Conservation (phyloP, 2,329 filamentous ascomycete genomes). For the Alternaria dauci region DNA sequence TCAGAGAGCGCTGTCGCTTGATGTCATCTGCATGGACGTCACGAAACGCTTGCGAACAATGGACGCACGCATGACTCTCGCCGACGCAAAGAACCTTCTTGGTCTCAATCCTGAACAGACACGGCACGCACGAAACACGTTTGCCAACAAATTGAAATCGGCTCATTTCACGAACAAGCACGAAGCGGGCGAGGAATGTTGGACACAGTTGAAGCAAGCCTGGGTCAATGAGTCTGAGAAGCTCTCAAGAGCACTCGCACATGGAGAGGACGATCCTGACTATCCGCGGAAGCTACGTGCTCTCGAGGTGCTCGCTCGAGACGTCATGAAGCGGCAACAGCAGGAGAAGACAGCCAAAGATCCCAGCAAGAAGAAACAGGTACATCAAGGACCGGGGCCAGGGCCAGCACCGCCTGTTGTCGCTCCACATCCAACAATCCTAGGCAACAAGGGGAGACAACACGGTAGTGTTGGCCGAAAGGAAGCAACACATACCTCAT, state of each 20-base stretch:
- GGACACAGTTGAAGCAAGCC: constrained; percentile 71
- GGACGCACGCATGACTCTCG: constrained; percentile 73
- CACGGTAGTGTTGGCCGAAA: constrained; percentile 4
- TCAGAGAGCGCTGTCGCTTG: constrained; percentile 72
- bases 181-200: constrained; percentile 75
- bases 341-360: constrained; percentile 70
- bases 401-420: constrained; percentile 49
- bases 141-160: constrained; percentile 71
- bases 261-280: constrained; percentile 61
- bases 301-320: constrained; percentile 74
- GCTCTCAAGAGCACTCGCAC: constrained; percentile 64
- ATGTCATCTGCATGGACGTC: constrained; percentile 82
- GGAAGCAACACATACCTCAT: constrained; percentile 17
- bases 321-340: constrained; percentile 79
- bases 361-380: constrained; percentile 55
- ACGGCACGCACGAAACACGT: constrained; percentile 70
- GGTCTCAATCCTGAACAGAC: constrained; percentile 73
- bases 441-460: constrained; percentile 45
- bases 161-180: constrained; percentile 76
- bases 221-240: constrained; percentile 70
- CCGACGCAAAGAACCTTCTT: constrained; percentile 76
- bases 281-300: constrained; percentile 68
- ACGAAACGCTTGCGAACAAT: constrained; percentile 78
- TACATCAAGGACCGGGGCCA: constrained; percentile 53
- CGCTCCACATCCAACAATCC: constrained; percentile 22